Evolutionary conservation across 83 land plant genomes (phyloP).

Genomic region (Isoetes engelmannii): DNA sequence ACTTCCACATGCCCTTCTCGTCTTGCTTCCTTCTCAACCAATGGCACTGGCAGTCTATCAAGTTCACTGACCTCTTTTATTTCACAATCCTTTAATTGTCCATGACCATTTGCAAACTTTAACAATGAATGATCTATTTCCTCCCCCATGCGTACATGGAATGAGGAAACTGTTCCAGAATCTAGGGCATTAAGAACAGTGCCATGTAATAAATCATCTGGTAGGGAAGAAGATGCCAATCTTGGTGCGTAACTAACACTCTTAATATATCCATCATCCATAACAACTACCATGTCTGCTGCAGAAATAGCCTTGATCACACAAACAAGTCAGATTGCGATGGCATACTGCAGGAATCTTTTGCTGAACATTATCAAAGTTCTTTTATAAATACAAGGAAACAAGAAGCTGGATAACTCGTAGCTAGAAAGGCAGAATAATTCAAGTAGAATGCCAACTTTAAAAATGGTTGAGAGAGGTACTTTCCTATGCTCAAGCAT

Average conservation of each 20-base stretch:
- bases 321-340: not conserved
- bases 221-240: too few species aligned
- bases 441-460: too few species aligned
- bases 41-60: constrained; percentile 16
- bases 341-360: too few species aligned
- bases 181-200: not conserved
- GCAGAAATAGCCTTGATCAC: constrained; percentile 7
- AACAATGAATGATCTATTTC: not conserved
- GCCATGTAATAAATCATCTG: too few species aligned
- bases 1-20: constrained; percentile 56
- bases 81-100: not conserved
- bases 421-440: too few species aligned
- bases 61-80: not conserved
- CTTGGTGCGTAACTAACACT: constrained; percentile 34
- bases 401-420: too few species aligned
- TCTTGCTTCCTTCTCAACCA: constrained; percentile 43
- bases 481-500: too few species aligned
- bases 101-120: not conserved
- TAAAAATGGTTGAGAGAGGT: too few species aligned
- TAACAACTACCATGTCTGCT: constrained; percentile 55
- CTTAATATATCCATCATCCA: constrained; percentile 61
- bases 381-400: too few species aligned
- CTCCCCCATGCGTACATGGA: too few species aligned
- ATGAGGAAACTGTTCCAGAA: not conserved
- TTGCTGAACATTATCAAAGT: too few species aligned